Percentiles rank a stretch among this genome's conserved stretches.
phyloP scores from a whole-genome alignment of 768 basidiomycete species.

The Heimioporus sp. region DNA sequence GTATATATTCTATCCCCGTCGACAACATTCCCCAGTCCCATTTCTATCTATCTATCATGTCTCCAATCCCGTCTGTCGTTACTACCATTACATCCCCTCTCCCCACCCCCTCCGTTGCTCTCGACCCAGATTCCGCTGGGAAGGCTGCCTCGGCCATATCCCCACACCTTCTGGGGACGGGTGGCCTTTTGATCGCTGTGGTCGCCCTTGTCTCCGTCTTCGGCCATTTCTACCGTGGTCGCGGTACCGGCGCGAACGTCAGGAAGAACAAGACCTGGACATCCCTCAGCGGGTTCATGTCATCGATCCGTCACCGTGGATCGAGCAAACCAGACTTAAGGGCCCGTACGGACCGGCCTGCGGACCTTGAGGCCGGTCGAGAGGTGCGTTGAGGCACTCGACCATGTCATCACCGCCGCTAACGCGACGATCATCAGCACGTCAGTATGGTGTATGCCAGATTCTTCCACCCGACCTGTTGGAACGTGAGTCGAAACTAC shows the following conservation, averaged over 20 bases:
- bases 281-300: constrained; percentile 3
- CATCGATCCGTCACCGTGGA: constrained; percentile 5
- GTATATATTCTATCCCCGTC: no score
- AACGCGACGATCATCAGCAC: constrained; percentile 4
- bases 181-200: no score
- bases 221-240: constrained; percentile 15
- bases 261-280: constrained; percentile 4
- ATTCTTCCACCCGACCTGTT: constrained; percentile 20
- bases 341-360: background rate
- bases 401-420: background rate
- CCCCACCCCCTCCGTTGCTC: no score
- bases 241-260: background rate
- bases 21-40: no score
- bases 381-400: constrained; percentile 1
- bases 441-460: constrained; percentile 21
- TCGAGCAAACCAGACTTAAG: background rate
- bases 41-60: no score
- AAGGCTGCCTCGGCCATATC: no score
- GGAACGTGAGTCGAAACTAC: background rate
- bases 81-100: no score
- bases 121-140: no score
- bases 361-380: constrained; percentile 9
- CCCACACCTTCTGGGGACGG: no score
- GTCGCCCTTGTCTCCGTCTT: background rate
- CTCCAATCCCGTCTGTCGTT: no score